A percentile compares a stretch with the other conserved stretches of the same genome.
Evolutionary conservation across 495 filamentous ascomycete genomes (phyloP).

Genomic region (Lichenothelia convexa): DNA sequence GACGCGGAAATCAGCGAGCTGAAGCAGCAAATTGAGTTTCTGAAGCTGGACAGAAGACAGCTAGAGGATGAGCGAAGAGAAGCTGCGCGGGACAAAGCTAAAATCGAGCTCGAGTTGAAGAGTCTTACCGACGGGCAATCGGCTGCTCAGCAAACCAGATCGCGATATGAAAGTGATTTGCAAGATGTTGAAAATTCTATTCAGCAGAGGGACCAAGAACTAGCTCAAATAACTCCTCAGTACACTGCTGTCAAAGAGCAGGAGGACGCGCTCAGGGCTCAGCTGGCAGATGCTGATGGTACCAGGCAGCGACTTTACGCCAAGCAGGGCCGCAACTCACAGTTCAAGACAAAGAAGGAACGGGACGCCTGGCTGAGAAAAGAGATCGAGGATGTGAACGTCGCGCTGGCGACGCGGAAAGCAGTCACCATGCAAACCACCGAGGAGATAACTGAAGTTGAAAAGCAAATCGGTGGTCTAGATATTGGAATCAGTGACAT

Average conservation of each 20-base stretch:
- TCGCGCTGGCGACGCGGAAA: slow-evolving; percentile 56
- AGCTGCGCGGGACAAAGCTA: slow-evolving; percentile 53
- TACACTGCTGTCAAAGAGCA: slow-evolving; percentile 56
- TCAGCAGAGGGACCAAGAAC: slow-evolving; percentile 52
- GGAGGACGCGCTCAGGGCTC: slow-evolving; percentile 47
- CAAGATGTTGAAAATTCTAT: slow-evolving; percentile 59
- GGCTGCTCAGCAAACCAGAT: slow-evolving; percentile 49
- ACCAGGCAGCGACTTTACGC: slow-evolving; percentile 66
- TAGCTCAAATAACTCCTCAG: slow-evolving; percentile 50
- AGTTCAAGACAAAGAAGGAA: slow-evolving; percentile 74
- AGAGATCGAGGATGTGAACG: slow-evolving; percentile 66
- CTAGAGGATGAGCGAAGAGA: slow-evolving; percentile 81
- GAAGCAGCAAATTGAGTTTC: slow-evolving; percentile 64
- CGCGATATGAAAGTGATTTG: slow-evolving; percentile 54
- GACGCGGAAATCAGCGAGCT: slow-evolving; percentile 61
- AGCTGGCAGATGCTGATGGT: slow-evolving; percentile 59
- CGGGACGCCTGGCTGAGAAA: slow-evolving; percentile 67
- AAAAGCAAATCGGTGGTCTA: slow-evolving; percentile 47
- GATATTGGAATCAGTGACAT: slow-evolving; percentile 56
- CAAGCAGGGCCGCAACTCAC: slow-evolving; percentile 81
- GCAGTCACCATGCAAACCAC: slow-evolving; percentile 63
- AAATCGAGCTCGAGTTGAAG: slow-evolving; percentile 71
- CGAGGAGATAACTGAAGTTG: slow-evolving; percentile 65
- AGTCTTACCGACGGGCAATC: slow-evolving; percentile 62
- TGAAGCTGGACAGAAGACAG: slow-evolving; percentile 73